A percentile compares a stretch with the other conserved stretches of the same genome.
Evolutionary conservation across 192 early-diverging fungal species (phyloP).

Genomic region (Coemansia sp.): DNA sequence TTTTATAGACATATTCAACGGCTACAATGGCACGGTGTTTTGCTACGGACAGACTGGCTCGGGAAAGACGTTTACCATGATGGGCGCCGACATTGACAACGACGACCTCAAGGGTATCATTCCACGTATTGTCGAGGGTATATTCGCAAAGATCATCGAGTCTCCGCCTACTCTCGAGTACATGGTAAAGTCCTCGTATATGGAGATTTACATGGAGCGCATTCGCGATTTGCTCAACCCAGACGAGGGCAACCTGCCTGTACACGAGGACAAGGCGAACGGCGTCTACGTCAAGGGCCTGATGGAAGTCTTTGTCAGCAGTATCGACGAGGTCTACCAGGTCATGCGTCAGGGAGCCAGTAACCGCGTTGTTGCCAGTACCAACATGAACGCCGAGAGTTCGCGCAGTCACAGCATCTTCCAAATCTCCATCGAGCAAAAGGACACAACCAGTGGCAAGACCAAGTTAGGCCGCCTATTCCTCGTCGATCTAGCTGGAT

Average conservation of each 20-base stretch:
- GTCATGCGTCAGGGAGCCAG: slow-evolving; percentile 93
- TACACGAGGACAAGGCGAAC: slow-evolving; percentile 95
- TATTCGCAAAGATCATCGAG: slow-evolving; percentile 90
- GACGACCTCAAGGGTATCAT: slow-evolving; percentile 92
- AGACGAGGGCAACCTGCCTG: slow-evolving; percentile 85
- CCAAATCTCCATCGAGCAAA: slow-evolving; percentile 93
- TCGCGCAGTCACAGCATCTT: slow-evolving; percentile 99
- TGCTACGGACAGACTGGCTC: slow-evolving; percentile 99
- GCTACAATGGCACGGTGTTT: slow-evolving; percentile 99
- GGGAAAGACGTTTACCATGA: slow-evolving; percentile 98
- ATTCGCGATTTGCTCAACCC: slow-evolving; percentile 93
- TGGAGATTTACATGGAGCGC: slow-evolving; percentile 99
- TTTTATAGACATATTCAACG: slow-evolving; percentile 84
- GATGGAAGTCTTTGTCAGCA: slow-evolving; percentile 96
- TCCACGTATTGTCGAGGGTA: slow-evolving; percentile 94
- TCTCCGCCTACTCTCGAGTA: slow-evolving; percentile 95
- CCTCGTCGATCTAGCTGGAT: slow-evolving; percentile 98
- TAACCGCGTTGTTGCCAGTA: slow-evolving; percentile 86
- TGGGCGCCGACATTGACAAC: slow-evolving; percentile 95
- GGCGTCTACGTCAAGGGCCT: slow-evolving; percentile 99
- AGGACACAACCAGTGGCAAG: slow-evolving; percentile 88
- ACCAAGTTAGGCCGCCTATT: slow-evolving; percentile 91
- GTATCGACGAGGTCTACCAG: slow-evolving; percentile 94
- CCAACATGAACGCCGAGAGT: slow-evolving; percentile 99
- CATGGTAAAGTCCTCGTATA: slow-evolving; percentile 98